Evolutionary conservation across 1,284 basidiomycete species (phyloP).

Genomic region (Salmacisia buchloeana): DNA sequence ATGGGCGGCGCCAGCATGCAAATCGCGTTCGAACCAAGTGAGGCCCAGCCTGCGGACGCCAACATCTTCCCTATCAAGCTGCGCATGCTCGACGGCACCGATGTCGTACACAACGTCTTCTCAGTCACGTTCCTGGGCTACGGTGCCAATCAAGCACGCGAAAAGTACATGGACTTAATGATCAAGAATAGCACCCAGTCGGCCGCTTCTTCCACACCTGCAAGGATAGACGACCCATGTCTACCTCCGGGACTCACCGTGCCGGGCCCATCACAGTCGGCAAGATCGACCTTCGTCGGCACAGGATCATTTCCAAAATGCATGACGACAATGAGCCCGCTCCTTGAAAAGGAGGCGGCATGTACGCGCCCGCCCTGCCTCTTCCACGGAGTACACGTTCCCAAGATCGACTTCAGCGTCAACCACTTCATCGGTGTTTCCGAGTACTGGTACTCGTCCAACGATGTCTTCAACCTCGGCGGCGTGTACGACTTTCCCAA

Average conservation of each 20-base stretch:
- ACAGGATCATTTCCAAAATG: conserved; percentile 87
- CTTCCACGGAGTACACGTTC: conserved; percentile 95
- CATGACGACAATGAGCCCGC: conserved; percentile 65
- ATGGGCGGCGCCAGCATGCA: conserved; percentile 99
- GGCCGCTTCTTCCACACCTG: background rate
- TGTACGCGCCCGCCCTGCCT: conserved; percentile 82
- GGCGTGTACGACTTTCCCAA: conserved; percentile 92
- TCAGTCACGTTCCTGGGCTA: conserved; percentile 98
- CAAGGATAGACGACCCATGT: conserved; percentile 67
- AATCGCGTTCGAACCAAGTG: conserved; percentile 81
- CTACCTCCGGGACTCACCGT: conserved; percentile 67
- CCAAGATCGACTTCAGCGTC: conserved; percentile 67
- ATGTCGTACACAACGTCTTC: conserved; percentile 86
- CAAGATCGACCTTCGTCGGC: conserved; percentile 58
- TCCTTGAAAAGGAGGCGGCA: conserved; percentile 78
- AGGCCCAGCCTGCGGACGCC: conserved; percentile 55
- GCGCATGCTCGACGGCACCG: conserved; percentile 74
- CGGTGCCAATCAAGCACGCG: conserved; percentile 90
- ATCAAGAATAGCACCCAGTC: conserved; percentile 56
- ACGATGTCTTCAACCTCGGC: conserved; percentile 88
- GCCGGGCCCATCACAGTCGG: conserved; percentile 42
- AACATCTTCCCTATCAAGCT: conserved; percentile 66
- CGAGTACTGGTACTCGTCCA: conserved; percentile 98
- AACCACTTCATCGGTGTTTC: conserved; percentile 95
- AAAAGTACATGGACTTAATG: conserved; percentile 72